phyloP scores from a whole-genome alignment of 2,329 filamentous ascomycete genomes.

The Ceratocystis cubensis region DNA sequence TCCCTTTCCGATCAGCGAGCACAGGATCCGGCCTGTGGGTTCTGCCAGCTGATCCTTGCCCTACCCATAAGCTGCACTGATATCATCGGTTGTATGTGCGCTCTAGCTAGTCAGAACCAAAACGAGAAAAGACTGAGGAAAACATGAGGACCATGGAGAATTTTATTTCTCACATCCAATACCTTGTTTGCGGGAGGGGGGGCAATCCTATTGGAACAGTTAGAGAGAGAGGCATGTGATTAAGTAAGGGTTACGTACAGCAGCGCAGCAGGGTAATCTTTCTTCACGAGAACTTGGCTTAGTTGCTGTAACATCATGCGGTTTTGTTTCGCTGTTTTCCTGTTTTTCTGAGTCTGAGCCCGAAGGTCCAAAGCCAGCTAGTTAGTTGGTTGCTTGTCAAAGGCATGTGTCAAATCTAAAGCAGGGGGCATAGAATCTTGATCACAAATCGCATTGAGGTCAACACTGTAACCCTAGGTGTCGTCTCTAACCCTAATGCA shows the following conservation, averaged over 20 bases:
- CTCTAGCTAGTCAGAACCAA: not conserved
- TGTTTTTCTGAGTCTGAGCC: not conserved
- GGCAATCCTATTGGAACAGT: too few relatives aligned
- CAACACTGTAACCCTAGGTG: accelerated
- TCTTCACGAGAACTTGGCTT: too few relatives aligned
- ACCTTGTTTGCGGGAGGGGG: too few relatives aligned
- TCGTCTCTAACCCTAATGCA: not conserved
- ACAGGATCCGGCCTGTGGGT: not conserved
- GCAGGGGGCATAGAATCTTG: not conserved
- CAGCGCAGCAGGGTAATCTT: too few relatives aligned
- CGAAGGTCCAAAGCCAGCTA: not conserved
- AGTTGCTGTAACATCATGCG: too few relatives aligned
- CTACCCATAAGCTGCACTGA: slow-evolving; percentile 1
- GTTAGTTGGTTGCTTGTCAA: not conserved
- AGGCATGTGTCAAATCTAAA: not conserved
- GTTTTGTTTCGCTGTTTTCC: too few relatives aligned
- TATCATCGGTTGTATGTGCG: slow-evolving; percentile 3
- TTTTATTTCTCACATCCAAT: not conserved
- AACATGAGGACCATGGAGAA: not conserved
- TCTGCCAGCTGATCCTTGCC: slow-evolving; percentile 2
- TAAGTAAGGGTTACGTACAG: not conserved
- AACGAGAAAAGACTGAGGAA: not conserved
- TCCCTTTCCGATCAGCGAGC: slow-evolving; percentile 2
- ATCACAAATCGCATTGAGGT: not conserved
- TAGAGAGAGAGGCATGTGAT: not conserved